Percentiles rank a stretch among this genome's conserved stretches.
These are phyloP conservation scores for Cudoniella acicularis DNA, from an alignment of 495 filamentous ascomycete species.

Conservation along the genomic window DNA sequence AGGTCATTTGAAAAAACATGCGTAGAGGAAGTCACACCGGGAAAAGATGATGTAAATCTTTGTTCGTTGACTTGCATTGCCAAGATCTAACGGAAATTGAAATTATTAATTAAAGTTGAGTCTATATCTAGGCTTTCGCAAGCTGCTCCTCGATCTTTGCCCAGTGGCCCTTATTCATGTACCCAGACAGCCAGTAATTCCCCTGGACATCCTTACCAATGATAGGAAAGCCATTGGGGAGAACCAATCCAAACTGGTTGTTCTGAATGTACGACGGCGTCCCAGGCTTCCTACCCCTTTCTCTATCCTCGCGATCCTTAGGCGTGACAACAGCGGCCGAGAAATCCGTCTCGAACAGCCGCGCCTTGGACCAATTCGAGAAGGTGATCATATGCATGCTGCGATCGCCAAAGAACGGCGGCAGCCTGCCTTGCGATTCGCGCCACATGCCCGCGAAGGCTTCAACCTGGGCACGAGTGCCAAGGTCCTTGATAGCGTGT, in stretches of 20 bases:
- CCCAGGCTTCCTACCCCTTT: conserved; percentile 18
- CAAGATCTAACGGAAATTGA: no score
- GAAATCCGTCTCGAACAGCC: conserved; percentile 45
- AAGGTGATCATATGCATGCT: conserved; percentile 34
- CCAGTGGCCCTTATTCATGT: conserved; percentile 33
- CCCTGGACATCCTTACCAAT: conserved; percentile 46
- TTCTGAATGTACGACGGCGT: conserved; percentile 24
- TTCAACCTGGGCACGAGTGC: conserved; percentile 40
- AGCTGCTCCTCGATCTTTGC: conserved; percentile 27
- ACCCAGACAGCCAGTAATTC: conserved; percentile 44
- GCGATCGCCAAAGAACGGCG: conserved; percentile 34
- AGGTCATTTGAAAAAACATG: no score
- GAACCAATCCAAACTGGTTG: no score
- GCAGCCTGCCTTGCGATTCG: conserved; percentile 10
- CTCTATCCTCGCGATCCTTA: not conserved
- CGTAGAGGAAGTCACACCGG: no score
- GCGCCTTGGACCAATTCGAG: conserved; percentile 44
- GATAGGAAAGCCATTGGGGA: conserved; percentile 29
- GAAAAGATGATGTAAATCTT: no score
- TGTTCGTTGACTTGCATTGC: no score
- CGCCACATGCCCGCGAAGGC: conserved; percentile 28
- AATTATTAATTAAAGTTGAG: no score
- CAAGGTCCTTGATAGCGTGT: conserved; percentile 36
- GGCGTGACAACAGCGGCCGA: conserved; percentile 33
- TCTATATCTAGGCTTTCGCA: no score